Evolutionary conservation across 2,329 filamentous ascomycete genomes (phyloP).

Genomic region (Neonectria magnoliae): DNA sequence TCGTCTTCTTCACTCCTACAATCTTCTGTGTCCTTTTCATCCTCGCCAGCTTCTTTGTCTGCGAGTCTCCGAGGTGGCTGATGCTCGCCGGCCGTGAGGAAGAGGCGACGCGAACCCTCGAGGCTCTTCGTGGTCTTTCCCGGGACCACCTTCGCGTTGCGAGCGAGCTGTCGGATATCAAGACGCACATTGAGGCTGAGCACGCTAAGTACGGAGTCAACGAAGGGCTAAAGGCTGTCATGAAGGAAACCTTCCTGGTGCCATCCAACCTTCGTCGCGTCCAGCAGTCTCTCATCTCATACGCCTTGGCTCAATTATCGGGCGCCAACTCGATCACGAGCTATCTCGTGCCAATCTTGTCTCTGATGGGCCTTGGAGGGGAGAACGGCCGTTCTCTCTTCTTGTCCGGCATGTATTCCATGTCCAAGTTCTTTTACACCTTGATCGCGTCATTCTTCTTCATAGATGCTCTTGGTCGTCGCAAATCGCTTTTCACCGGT

Average conservation of each 20-base stretch:
- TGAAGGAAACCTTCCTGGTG: constrained; percentile 51
- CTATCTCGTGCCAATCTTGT: constrained; percentile 56
- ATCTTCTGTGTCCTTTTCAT: constrained; percentile 41
- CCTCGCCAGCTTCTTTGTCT: constrained; percentile 46
- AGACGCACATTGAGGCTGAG: constrained; percentile 33
- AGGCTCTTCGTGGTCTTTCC: constrained; percentile 40
- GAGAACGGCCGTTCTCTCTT: constrained; percentile 48
- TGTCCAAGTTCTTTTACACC: constrained; percentile 55
- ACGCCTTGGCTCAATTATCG: constrained; percentile 54
- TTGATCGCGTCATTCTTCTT: constrained; percentile 56
- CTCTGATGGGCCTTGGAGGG: constrained; percentile 39
- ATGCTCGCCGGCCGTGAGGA: constrained; percentile 44
- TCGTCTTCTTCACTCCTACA: constrained; percentile 39
- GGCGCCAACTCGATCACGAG: constrained; percentile 56
- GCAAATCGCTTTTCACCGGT: constrained; percentile 50
- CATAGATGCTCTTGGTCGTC: constrained; percentile 55
- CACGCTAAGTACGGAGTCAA: constrained; percentile 24
- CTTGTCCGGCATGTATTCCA: constrained; percentile 53
- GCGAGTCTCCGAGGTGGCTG: constrained; percentile 51
- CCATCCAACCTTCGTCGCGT: constrained; percentile 52
- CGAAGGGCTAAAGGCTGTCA: constrained; percentile 33
- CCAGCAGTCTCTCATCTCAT: constrained; percentile 51
- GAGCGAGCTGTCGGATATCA: constrained; percentile 45
- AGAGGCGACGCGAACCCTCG: constrained; percentile 35
- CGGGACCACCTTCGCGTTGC: constrained; percentile 39